phyloP scores from a whole-genome alignment of 140 eudicot species.

The Cichorium intybus region DNA sequence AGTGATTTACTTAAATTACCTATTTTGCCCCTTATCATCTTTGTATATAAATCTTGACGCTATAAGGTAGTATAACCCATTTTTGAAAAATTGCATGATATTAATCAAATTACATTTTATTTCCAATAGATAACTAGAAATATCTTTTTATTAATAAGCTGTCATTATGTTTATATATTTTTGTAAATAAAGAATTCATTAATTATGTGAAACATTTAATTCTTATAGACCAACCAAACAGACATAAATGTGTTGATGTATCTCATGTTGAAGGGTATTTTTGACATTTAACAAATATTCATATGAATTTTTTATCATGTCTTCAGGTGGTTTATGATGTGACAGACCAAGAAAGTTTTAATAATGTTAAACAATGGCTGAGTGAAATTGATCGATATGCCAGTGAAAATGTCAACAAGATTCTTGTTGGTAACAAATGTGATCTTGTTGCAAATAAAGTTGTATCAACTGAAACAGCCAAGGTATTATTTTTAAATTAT shows the following conservation, averaged over 20 bases:
- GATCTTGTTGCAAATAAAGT: conserved; percentile 62
- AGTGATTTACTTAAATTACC: conserved; percentile 27
- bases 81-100: no score
- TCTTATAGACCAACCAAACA: no score
- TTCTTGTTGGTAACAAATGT: conserved; percentile 74
- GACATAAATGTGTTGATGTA: no score
- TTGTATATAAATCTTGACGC: neutral
- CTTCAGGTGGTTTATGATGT: conserved; percentile 70
- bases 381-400: conserved; percentile 81
- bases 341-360: conserved; percentile 70
- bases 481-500: conserved; percentile 47
- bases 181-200: no score
- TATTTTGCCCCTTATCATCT: conserved; percentile 5
- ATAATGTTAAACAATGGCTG: conserved; percentile 76
- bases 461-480: conserved; percentile 69
- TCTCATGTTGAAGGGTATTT: neutral
- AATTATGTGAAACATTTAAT: no score
- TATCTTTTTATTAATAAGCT: no score
- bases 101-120: no score
- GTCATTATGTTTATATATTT: no score
- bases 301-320: neutral
- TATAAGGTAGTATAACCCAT: no score
- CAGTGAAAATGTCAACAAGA: conserved; percentile 70
- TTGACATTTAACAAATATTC: neutral
- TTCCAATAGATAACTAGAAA: no score